Conservation (phyloP, 192 early-diverging fungal genomes). For the Coemansia sp. region DNA sequence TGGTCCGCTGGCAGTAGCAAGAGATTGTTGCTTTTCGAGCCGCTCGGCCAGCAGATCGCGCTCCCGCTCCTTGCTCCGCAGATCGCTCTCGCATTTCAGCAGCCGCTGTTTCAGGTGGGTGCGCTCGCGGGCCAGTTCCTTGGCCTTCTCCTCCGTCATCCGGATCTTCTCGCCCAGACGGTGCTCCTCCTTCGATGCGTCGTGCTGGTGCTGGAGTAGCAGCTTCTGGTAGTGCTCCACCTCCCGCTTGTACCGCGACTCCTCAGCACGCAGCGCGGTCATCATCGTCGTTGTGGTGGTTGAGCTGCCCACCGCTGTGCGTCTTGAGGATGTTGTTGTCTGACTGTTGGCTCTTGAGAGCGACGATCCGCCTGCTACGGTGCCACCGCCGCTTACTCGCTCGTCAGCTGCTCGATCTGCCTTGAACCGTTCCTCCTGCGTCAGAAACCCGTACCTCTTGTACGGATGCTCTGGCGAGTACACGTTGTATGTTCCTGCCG, state of each 20-base stretch:
- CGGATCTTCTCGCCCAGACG: slow-evolving; percentile 20
- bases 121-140: slow-evolving; percentile 39
- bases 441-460: slow-evolving; percentile 48
- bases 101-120: slow-evolving; percentile 28
- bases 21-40: slow-evolving; percentile 26
- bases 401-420: slow-evolving; percentile 4
- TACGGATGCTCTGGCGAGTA: slow-evolving; percentile 37
- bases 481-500: slow-evolving; percentile 41
- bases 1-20: not conserved
- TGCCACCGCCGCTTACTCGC: not conserved
- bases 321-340: not conserved
- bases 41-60: slow-evolving; percentile 21
- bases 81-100: slow-evolving; percentile 23
- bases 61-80: slow-evolving; percentile 34
- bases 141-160: slow-evolving; percentile 28
- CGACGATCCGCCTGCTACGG: not conserved
- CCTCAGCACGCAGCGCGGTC: slow-evolving; percentile 32
- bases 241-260: slow-evolving; percentile 33
- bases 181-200: slow-evolving; percentile 22
- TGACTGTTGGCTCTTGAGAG: slow-evolving; percentile 8
- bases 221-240: slow-evolving; percentile 30
- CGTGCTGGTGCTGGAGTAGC: slow-evolving; percentile 21
- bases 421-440: slow-evolving; percentile 35
- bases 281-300: not conserved
- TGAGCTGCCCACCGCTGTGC: slow-evolving; percentile 8